These are phyloP conservation scores for Fusarium tricinctum DNA, from an alignment of 2,329 filamentous ascomycete genomes.

Conservation along the genomic window DNA sequence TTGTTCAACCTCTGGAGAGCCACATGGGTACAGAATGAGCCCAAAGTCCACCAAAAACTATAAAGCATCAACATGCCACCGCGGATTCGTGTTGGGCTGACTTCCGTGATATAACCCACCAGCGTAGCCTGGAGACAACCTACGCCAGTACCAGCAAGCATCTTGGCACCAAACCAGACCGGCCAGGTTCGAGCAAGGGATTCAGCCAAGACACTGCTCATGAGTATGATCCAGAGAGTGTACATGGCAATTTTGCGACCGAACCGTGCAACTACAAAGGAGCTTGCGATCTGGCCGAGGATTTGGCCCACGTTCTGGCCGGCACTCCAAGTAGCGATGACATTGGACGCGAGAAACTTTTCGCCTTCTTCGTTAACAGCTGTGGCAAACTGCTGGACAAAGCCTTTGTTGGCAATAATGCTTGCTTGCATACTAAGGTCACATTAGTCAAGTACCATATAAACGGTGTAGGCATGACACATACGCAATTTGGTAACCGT, in stretches of 20 bases:
- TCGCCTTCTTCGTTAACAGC: constrained; percentile 41
- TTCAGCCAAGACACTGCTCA: constrained; percentile 56
- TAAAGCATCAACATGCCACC: constrained; percentile 59
- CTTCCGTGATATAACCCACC: constrained; percentile 59
- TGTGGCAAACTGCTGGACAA: constrained; percentile 28
- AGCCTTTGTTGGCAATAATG: constrained; percentile 37
- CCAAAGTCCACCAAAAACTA: constrained; percentile 61
- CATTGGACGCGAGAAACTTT: constrained; percentile 53
- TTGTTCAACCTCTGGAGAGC: constrained; percentile 56
- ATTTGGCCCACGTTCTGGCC: constrained; percentile 58
- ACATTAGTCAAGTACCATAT: not conserved
- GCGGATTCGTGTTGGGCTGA: constrained; percentile 57
- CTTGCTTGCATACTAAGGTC: constrained; percentile 29
- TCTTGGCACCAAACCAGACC: constrained; percentile 57
- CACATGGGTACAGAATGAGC: constrained; percentile 59
- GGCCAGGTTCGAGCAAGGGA: constrained; percentile 55
- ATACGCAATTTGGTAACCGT: constrained; percentile 9
- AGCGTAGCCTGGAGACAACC: constrained; percentile 60
- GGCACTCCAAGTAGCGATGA: constrained; percentile 56
- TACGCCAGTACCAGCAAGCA: constrained; percentile 56
- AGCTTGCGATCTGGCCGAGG: constrained; percentile 54
- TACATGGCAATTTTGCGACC: constrained; percentile 54
- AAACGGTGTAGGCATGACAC: not conserved
- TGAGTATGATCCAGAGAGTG: constrained; percentile 51
- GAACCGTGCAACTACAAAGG: constrained; percentile 47